Evolutionary conservation across 495 filamentous ascomycete genomes (phyloP).

Genomic region (Podospora pseudopauciseta): DNA sequence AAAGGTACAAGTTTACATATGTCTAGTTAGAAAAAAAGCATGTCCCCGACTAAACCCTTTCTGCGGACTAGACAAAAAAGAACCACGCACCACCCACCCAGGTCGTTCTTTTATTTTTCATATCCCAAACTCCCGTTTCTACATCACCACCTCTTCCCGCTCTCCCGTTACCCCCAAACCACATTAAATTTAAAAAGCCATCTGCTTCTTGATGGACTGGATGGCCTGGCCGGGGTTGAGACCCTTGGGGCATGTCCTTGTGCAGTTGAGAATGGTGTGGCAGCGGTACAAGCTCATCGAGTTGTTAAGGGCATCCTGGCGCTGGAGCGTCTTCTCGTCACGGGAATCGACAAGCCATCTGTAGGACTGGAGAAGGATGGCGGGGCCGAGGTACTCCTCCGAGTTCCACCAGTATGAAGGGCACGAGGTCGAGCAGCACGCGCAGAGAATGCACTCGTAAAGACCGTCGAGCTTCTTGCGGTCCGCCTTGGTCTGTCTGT

Average conservation of each 20-base stretch:
- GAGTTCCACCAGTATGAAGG: slow-evolving; percentile 99
- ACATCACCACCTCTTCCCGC: slow-evolving; percentile 1
- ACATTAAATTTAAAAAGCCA: slow-evolving; percentile 60
- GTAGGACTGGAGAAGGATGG: slow-evolving; percentile 94
- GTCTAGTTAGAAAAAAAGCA: background rate
- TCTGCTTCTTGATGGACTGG: slow-evolving; percentile 96
- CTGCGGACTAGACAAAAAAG: slow-evolving; percentile 16
- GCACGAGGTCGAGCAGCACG: slow-evolving; percentile 97
- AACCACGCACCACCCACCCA: slow-evolving; percentile 10
- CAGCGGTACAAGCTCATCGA: slow-evolving; percentile 97
- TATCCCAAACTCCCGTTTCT: background rate
- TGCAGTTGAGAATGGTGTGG: slow-evolving; percentile 99
- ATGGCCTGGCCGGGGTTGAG: slow-evolving; percentile 93
- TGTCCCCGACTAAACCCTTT: background rate
- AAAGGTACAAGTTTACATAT: slow-evolving; percentile 31
- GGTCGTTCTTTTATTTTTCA: slow-evolving; percentile 7
- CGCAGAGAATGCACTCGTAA: slow-evolving; percentile 99
- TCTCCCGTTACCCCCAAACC: background rate
- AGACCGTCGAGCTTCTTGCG: slow-evolving; percentile 96
- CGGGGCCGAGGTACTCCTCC: slow-evolving; percentile 95
- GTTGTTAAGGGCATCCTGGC: slow-evolving; percentile 90
- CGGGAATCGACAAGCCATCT: slow-evolving; percentile 91
- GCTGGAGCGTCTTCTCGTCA: slow-evolving; percentile 80
- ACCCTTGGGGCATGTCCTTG: slow-evolving; percentile 94
- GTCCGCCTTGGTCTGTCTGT: slow-evolving; percentile 81